Evolutionary conservation across 768 basidiomycete genomes (phyloP), one percentile per base, ranked within the genome.

Genomic region (Mycena metata): DNA sequence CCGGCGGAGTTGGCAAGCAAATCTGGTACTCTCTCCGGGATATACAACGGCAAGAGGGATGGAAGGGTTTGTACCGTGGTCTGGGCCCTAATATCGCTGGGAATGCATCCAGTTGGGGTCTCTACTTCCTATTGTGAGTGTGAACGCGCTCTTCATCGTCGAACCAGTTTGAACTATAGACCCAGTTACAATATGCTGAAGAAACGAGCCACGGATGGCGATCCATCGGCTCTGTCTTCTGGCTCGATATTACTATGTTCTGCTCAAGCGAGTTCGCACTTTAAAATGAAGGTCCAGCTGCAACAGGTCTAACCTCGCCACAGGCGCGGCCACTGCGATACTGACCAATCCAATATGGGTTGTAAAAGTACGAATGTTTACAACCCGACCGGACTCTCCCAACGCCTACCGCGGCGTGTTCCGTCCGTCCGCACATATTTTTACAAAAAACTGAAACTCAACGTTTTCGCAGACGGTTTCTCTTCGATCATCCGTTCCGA

Each of bases 301-400:
- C 69, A 54, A 46, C 54, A 46, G 23, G 47, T 61, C 62, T 60
- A 60, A 69, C 69, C 46, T 59, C 42, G 35, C 16, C 64, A 43
- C 73, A 99, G 97, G 97, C 82, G 94, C 96, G 15, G 90, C 90
- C 19, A 98, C 96, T 5, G 96, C 98, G 0, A 83, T 99, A 74
- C 86, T 98, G 76, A 99, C 97, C 9, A 99, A 99, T 79, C 98
- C 97, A 0, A 89, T 98, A 73, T 99, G 97, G 97, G 93, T 99
- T 16, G 93, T 99, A 62, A 94, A 97, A 82, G 96, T 98, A 11
- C 90, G 98, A 67, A 96, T 98, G 90, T 99, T 98, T 76, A 95
- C 96, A 1, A 92, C 96, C 1, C 82, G 81, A 12, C 78, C 86
- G 33, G 85, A 87, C 62, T 88, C 91, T 46, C 89, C 92, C 11